These are phyloP conservation scores for Penicillium tannophilum DNA, from an alignment of 495 filamentous ascomycete genomes.

Conservation along the genomic window DNA sequence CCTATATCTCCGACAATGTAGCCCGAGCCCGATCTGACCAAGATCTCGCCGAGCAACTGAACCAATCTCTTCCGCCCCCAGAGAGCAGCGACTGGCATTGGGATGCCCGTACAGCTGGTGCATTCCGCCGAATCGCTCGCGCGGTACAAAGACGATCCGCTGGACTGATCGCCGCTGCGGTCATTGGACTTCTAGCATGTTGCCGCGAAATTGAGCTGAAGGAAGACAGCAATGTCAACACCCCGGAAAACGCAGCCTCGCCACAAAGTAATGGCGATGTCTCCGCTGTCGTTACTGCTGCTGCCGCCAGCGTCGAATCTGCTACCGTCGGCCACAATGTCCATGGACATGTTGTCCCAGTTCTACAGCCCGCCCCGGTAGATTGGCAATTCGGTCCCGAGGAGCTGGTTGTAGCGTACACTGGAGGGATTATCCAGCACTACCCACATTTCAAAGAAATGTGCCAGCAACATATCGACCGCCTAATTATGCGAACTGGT, in stretches of 20 bases:
- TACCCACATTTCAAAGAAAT: constrained; percentile 73
- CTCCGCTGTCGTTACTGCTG: constrained; percentile 8
- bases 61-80: constrained; percentile 54
- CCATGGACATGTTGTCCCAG: constrained; percentile 48
- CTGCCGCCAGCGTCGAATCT: constrained; percentile 11
- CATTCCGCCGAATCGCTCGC: constrained; percentile 62
- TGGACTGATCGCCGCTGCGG: constrained; percentile 70
- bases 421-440: constrained; percentile 75
- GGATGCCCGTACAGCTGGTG: constrained; percentile 57
- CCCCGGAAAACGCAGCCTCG: constrained; percentile 36
- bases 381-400: constrained; percentile 55
- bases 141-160: constrained; percentile 69
- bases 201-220: constrained; percentile 63
- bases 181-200: constrained; percentile 66
- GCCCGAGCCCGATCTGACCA: constrained; percentile 49
- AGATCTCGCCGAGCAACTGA: constrained; percentile 52
- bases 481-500: constrained; percentile 60
- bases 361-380: constrained; percentile 38
- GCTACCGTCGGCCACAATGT: constrained; percentile 16
- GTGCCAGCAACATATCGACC: constrained; percentile 68
- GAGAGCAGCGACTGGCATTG: constrained; percentile 55
- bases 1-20: constrained; percentile 67
- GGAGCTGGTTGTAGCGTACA: constrained; percentile 75
- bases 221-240: constrained; percentile 44
- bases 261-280: constrained; percentile 32